These are phyloP conservation scores for Nothopassalora personata DNA, from an alignment of 2,329 filamentous ascomycete genomes.

Conservation along the genomic window DNA sequence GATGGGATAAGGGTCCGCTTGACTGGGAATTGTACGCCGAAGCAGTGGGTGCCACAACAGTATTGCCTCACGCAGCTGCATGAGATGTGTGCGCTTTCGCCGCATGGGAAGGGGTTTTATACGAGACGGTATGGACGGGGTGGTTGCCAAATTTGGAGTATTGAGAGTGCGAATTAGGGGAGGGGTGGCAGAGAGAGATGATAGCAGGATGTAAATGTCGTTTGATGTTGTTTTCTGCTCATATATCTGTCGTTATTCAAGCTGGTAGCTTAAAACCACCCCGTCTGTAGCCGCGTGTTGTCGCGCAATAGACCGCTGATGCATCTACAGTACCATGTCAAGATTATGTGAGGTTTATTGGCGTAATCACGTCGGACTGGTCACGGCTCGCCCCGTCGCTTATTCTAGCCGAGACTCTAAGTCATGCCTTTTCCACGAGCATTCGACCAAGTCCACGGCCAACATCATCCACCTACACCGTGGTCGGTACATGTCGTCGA, in stretches of 20 bases:
- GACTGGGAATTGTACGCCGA: slow-evolving; percentile 16
- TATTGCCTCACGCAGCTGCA: slow-evolving; percentile 24
- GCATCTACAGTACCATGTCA: no score
- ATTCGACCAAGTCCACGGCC: neutral
- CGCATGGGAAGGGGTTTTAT: slow-evolving; percentile 3
- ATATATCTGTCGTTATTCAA: neutral
- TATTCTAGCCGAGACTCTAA: neutral
- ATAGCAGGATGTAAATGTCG: neutral
- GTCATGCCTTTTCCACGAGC: neutral
- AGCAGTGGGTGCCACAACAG: slow-evolving; percentile 21
- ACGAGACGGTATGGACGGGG: slow-evolving; percentile 11
- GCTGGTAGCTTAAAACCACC: slow-evolving; percentile 21
- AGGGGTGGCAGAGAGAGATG: neutral
- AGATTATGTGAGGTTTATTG: no score
- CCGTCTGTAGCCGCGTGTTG: slow-evolving; percentile 1
- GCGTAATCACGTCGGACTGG: no score
- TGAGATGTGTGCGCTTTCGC: slow-evolving; percentile 17
- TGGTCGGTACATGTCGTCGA: neutral
- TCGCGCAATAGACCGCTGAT: no score
- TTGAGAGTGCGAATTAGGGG: slow-evolving; percentile 6
- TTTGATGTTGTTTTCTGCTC: neutral
- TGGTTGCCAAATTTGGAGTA: slow-evolving; percentile 20
- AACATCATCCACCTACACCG: slow-evolving; percentile 1
- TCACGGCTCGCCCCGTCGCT: neutral
- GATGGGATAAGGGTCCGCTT: slow-evolving; percentile 14